Base-by-base conservation (phyloP, 768 basidiomycete genomes). In the Cystobasidium onofrii region DNA sequence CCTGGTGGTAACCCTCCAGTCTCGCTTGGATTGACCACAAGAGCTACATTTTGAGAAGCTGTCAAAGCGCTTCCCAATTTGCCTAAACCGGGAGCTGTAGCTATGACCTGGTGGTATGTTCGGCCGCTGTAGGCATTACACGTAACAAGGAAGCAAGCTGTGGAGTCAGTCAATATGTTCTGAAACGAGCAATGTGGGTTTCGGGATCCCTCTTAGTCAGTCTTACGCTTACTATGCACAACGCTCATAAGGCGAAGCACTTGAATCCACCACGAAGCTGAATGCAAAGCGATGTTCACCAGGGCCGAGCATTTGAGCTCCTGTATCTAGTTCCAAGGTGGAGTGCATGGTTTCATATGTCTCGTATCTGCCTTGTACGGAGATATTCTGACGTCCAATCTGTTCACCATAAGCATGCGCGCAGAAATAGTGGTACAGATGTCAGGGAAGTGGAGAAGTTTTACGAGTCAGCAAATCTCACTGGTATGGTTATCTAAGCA, bases 1-100 rank as follows among this genome's bases (percentile, higher is more conserved):
- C 69, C 69, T 20, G 69, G 69, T n/a, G 69, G 69, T 7, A 71
- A 27, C 2, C 69, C 69, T 12, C 69, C 69, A n/a, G 6, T 71
- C 17, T 67, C 65, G 31, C 41, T 46, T 50, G 46, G 65, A 52
- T 67, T 67, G 50, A 34, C 43, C 10, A 67, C 44, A 6, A 50
- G 10, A 18, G 63, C 69, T 23, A 71, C 34, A 17, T 39, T 44
- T 13, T 71, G 50, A 2, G 50, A 27, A 18, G 69, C 69, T 34
- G 15, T 60, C 25, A 71, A 52, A 12, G 61, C 54, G 25, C 34
- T 36, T 12, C 69, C 69, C 10, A 71, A n/a, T 29, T 60, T 71
- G 50, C 69, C 69, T n/a, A 71, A 27, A 33, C 52, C 69, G 18
- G 33, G 34, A 23, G 69, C 69, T n/a, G 69, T 71, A 10, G 69